Evolutionary conservation across 1,139 yeast species (phyloP), one percentile per base, ranked within the genome.

Genomic region (Pichia sp.): DNA sequence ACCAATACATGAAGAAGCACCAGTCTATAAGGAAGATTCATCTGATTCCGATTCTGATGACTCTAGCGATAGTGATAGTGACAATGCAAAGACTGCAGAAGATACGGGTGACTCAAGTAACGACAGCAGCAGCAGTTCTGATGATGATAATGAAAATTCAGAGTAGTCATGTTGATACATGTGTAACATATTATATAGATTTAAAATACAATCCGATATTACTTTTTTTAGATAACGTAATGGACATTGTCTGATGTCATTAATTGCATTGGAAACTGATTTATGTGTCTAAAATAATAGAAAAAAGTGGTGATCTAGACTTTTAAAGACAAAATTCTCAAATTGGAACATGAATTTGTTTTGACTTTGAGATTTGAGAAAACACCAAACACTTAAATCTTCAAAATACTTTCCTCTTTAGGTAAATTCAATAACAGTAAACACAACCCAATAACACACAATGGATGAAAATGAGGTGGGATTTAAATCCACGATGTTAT

Each of bases 401-500:
- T 11, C 16, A 9, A n/a, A 30, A 30, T 9, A 29, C 18, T 6
- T 15, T 29, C 32, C 32, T 29, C 16, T 32, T 32, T 2, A 11
- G 36, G 6, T 32, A 18, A 22, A 5, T 30, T 30, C n/a, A n/a
- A 15, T 30, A 4, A 8, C 8, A 18, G 7, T 11, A 29, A 8
- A 29, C 7, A 39, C 35, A 22, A 20, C 16, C 5, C 7, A 20
- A 8, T 15, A 16, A n/a, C 2, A 18, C 23, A 13, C 6, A 7
- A 16, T 39, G 41, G 32, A 39, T 16, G 42, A 32, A 36, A 48
- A 46, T 11, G 49, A 38, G 6, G 38, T 47, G 7, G 40, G 41
- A 27, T 34, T 54, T 43, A 43, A 44, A 39, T 54, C 45, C 47
- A 51, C 75, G 8, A 76, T 82, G 40, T 66, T 85, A 34, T 70